Conservation (phyloP, 805 yeast species). For the Clavispora carvajalis region DNA sequence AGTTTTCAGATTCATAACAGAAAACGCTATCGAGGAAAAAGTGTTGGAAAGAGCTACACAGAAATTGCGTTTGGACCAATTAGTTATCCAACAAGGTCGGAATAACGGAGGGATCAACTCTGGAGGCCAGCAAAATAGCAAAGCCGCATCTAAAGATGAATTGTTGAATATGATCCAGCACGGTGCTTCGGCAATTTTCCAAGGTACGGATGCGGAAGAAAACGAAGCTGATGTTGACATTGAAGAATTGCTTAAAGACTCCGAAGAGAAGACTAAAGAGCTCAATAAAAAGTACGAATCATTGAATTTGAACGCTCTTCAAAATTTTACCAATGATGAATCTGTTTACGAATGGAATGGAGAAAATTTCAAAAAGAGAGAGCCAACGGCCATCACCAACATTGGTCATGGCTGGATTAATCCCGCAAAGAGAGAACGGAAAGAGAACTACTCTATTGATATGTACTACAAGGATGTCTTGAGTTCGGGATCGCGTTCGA, state of each 20-base stretch:
- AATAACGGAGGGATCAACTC: slow-evolving; percentile 22
- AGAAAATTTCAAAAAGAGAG: slow-evolving; percentile 63
- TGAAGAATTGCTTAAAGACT: slow-evolving; percentile 53
- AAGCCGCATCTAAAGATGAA: slow-evolving; percentile 59
- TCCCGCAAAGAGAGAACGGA: slow-evolving; percentile 80
- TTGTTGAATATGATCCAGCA: slow-evolving; percentile 76
- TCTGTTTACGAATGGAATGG: slow-evolving; percentile 87
- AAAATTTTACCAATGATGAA: slow-evolving; percentile 63
- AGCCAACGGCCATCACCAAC: slow-evolving; percentile 42
- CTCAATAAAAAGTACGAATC: slow-evolving; percentile 59
- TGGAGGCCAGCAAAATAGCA: slow-evolving; percentile 29
- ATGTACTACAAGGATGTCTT: slow-evolving; percentile 79
- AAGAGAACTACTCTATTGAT: slow-evolving; percentile 82
- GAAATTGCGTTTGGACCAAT: slow-evolving; percentile 70
- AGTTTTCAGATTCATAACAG: slow-evolving; percentile 73
- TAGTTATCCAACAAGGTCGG: slow-evolving; percentile 77
- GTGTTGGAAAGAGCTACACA: slow-evolving; percentile 79
- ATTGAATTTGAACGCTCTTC: slow-evolving; percentile 71
- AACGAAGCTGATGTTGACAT: slow-evolving; percentile 50
- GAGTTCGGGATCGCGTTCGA: slow-evolving; percentile 48
- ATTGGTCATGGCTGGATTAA: slow-evolving; percentile 68
- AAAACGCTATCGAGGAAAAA: slow-evolving; percentile 79
- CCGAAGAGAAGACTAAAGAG: slow-evolving; percentile 60
- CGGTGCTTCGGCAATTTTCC: slow-evolving; percentile 68
- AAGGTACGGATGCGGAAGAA: slow-evolving; percentile 24